Conservation (phyloP, 225 moss, liverwort and hornwort genomes). For the Thuidium tamariscinum region DNA sequence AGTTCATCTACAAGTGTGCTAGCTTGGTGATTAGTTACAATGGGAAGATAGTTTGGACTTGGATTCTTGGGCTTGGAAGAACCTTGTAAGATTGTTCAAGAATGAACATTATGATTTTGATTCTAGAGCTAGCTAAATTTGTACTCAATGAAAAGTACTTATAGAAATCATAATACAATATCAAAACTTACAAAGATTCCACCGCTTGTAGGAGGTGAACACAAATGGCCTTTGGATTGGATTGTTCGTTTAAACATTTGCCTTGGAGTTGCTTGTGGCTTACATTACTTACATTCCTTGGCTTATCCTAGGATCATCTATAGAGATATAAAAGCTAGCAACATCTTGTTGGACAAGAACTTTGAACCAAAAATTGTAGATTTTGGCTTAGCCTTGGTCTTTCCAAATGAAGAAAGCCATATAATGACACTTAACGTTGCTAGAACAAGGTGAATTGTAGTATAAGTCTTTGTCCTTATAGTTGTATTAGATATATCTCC, state of each 20-base stretch:
- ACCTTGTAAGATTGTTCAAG: neutral
- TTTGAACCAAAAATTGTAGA: constrained; percentile 23
- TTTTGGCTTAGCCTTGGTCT: constrained; percentile 26
- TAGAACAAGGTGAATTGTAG: neutral
- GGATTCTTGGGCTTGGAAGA: neutral
- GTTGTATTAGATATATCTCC: no score
- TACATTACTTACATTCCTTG: neutral
- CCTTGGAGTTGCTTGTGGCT: neutral
- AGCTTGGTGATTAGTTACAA: neutral
- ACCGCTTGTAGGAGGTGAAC: neutral
- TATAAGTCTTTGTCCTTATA: neutral
- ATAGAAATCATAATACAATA: neutral
- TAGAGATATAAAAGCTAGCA: neutral
- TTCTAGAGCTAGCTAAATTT: neutral
- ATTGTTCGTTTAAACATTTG: neutral
- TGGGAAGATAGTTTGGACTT: neutral
- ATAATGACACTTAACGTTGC: neutral
- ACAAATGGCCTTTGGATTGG: neutral
- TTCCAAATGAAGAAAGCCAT: constrained; percentile 5
- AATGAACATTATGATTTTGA: neutral
- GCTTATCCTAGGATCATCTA: neutral
- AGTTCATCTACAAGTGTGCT: neutral
- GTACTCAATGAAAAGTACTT: neutral
- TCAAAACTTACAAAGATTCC: neutral
- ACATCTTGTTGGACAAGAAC: neutral